phyloP scores from a whole-genome alignment of 805 yeast genomes.

The Suhomyces prunicola region DNA sequence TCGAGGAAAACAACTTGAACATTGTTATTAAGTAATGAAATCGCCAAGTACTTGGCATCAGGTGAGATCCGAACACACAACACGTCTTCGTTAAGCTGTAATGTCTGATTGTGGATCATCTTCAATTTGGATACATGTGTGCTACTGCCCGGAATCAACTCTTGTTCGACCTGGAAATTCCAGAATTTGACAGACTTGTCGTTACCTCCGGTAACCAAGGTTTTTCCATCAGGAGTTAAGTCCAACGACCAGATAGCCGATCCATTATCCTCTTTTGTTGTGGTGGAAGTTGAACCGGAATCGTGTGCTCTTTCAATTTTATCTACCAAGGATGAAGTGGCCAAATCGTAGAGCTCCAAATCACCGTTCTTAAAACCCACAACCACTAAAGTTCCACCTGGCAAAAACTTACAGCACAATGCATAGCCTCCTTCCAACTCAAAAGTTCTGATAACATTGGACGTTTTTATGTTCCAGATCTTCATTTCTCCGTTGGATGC shows the following conservation, averaged over 20 bases:
- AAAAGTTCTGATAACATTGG: slow-evolving; percentile 78
- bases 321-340: slow-evolving; percentile 72
- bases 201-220: slow-evolving; percentile 87
- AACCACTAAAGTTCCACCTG: slow-evolving; percentile 86
- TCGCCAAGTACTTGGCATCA: slow-evolving; percentile 72
- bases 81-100: slow-evolving; percentile 85
- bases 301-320: slow-evolving; percentile 66
- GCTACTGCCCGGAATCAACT: slow-evolving; percentile 66
- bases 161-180: slow-evolving; percentile 70
- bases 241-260: slow-evolving; percentile 88
- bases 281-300: slow-evolving; percentile 19
- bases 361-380: slow-evolving; percentile 88
- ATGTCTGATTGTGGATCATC: slow-evolving; percentile 70
- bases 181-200: slow-evolving; percentile 89
- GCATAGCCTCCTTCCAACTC: slow-evolving; percentile 76
- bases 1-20: slow-evolving; percentile 91
- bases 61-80: slow-evolving; percentile 77
- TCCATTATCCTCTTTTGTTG: slow-evolving; percentile 22
- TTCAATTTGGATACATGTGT: slow-evolving; percentile 49
- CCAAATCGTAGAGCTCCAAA: slow-evolving; percentile 79
- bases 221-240: slow-evolving; percentile 78
- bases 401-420: slow-evolving; percentile 73
- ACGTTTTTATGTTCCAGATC: slow-evolving; percentile 78
- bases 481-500: slow-evolving; percentile 89
- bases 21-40: slow-evolving; percentile 87